These are phyloP conservation scores for Macadamia integrifolia DNA, from an alignment of 164 flowering plant genomes.

Conservation along the genomic window DNA sequence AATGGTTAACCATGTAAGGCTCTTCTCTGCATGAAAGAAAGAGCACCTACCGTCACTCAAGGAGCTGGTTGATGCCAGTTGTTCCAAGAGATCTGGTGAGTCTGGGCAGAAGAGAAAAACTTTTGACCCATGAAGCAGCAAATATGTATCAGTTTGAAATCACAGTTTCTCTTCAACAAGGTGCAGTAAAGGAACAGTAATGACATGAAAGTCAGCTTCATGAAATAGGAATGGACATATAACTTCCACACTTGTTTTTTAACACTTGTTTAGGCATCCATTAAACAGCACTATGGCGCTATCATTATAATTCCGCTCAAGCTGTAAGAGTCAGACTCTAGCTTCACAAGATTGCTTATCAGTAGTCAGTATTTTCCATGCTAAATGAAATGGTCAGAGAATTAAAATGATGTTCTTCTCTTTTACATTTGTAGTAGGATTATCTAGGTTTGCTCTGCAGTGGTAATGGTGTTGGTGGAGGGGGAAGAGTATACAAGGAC, in stretches of 20 bases:
- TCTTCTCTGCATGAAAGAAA: neutral
- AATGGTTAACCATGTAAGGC: neutral
- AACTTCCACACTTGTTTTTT: too few species aligned
- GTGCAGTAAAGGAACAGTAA: neutral
- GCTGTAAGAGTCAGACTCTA: too few species aligned
- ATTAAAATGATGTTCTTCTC: too few species aligned
- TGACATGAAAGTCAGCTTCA: neutral
- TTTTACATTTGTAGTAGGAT: neutral
- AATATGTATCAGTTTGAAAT: neutral
- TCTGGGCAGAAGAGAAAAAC: slow-evolving; percentile 51
- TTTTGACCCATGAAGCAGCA: slow-evolving; percentile 21
- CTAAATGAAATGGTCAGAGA: too few species aligned
- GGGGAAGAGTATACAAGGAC: slow-evolving; percentile 56
- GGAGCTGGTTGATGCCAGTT: slow-evolving; percentile 56
- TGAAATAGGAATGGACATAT: too few species aligned
- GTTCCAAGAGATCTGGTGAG: slow-evolving; percentile 79
- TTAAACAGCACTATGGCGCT: too few species aligned
- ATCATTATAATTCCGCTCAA: too few species aligned
- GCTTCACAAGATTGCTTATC: too few species aligned
- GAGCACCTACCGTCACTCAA: slow-evolving; percentile 35
- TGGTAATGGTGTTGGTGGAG: slow-evolving; percentile 25
- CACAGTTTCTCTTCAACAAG: neutral
- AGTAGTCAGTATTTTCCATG: too few species aligned
- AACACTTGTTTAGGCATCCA: too few species aligned
- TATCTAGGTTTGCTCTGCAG: slow-evolving; percentile 23